These are phyloP conservation scores for Drechslerella coelobrocha DNA, from an alignment of 2,329 filamentous ascomycete genomes.

Conservation along the genomic window DNA sequence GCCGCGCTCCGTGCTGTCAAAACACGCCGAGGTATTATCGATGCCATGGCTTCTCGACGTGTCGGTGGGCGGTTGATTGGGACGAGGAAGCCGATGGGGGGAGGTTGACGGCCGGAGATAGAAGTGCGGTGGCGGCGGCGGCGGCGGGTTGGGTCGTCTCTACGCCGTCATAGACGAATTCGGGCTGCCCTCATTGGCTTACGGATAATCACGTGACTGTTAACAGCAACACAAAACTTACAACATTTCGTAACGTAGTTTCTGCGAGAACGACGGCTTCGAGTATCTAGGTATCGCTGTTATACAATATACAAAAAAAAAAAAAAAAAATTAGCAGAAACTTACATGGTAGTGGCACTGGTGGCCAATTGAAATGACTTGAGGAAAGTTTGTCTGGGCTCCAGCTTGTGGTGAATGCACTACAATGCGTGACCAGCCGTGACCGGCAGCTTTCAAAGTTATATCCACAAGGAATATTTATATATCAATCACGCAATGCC, in stretches of 20 bases:
- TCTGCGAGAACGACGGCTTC: not conserved
- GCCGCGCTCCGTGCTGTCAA: slow-evolving; percentile 42
- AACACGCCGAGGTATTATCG: slow-evolving; percentile 46
- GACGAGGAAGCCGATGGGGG: slow-evolving; percentile 13
- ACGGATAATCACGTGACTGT: slow-evolving; percentile 30
- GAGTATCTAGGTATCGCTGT: no score
- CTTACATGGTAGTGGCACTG: no score
- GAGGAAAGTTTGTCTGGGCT: no score
- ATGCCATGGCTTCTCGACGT: slow-evolving; percentile 33
- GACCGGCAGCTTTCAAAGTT: no score
- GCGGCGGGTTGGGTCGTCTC: slow-evolving; percentile 20
- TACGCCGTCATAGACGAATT: slow-evolving; percentile 47
- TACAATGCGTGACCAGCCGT: no score
- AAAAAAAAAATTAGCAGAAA: no score
- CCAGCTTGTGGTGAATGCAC: no score
- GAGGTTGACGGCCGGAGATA: not conserved
- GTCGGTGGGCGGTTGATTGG: slow-evolving; percentile 5
- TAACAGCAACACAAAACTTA: slow-evolving; percentile 23
- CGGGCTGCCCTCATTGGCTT: slow-evolving; percentile 26
- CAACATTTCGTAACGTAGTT: slow-evolving; percentile 15
- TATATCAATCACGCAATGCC: no score
- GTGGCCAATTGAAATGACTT: no score
- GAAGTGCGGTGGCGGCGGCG: slow-evolving; percentile 11
- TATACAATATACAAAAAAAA: not conserved
- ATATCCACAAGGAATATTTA: no score